A percentile compares a stretch with the other conserved stretches of the same genome.
These are phyloP conservation scores for Backusella circina DNA, from an alignment of 192 early-diverging fungal genomes.

Conservation along the genomic window DNA sequence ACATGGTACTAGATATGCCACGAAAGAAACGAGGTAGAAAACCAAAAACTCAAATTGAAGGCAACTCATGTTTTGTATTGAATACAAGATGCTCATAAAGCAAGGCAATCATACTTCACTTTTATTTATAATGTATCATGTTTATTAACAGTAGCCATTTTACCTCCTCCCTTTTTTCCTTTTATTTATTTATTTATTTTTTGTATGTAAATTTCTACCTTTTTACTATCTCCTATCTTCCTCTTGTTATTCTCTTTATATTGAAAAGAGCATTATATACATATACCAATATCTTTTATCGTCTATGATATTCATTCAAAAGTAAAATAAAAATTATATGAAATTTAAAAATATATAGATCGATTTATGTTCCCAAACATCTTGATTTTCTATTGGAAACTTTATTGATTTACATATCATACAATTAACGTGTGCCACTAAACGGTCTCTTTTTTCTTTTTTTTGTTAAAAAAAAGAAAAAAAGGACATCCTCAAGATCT, in stretches of 20 bases:
- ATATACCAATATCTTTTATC: not conserved
- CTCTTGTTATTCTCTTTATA: not conserved
- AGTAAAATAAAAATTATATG: not conserved
- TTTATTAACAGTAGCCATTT: not conserved
- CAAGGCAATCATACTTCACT: not conserved
- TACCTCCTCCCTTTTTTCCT: not conserved
- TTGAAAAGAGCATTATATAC: not conserved
- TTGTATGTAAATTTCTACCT: not conserved
- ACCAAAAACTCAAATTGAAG: slow-evolving; percentile 37
- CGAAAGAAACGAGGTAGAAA: slow-evolving; percentile 37
- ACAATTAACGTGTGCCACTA: not conserved
- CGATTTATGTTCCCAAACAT: not conserved
- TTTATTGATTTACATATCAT: not conserved
- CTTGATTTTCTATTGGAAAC: slow-evolving; percentile 1
- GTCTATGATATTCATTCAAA: not conserved
- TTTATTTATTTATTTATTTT: not conserved
- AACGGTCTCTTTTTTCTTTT: not conserved
- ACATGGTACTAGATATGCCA: slow-evolving; percentile 34
- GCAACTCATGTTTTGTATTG: slow-evolving; percentile 41
- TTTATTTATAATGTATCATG: not conserved
- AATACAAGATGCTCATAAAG: slow-evolving; percentile 1
- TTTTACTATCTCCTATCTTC: not conserved
- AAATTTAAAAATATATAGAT: not conserved
- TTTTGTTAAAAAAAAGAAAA: not conserved
- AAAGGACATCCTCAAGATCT: not conserved